phyloP scores from a whole-genome alignment of 1,284 basidiomycete genomes.

The Ceratobasidium sp. region DNA sequence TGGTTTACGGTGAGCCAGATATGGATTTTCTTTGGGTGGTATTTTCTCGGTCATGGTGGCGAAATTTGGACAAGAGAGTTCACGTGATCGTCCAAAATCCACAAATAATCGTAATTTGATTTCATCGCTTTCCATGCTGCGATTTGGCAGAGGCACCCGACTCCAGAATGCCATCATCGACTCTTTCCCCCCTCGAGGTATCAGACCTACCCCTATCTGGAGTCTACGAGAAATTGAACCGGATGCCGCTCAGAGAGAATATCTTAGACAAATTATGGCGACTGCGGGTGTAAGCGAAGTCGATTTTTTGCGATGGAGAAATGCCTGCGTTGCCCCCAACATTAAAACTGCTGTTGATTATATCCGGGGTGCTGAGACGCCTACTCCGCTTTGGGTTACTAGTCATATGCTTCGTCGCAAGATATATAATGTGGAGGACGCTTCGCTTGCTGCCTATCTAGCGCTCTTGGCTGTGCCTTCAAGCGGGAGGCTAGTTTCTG shows the following conservation, averaged over 20 bases:
- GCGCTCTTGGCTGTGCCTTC: constrained; percentile 22
- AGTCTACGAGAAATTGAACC: constrained; percentile 27
- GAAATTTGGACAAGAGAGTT: constrained; percentile 21
- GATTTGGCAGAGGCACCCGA: constrained; percentile 9
- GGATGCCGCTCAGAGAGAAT: background rate
- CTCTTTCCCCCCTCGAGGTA: constrained; percentile 25
- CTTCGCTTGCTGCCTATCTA: constrained; percentile 26
- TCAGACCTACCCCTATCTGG: constrained; percentile 32
- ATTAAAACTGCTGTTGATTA: constrained; percentile 17
- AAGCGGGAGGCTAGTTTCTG: background rate
- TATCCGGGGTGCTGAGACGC: background rate
- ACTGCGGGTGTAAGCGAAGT: constrained; percentile 18
- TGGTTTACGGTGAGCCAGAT: constrained; percentile 4
- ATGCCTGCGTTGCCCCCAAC: constrained; percentile 36
- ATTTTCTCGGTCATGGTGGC: constrained; percentile 20
- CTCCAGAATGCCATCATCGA: constrained; percentile 40
- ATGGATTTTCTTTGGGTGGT: constrained; percentile 32
- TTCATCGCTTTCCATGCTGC: constrained; percentile 23
- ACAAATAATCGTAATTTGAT: background rate
- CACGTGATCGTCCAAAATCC: constrained; percentile 10
- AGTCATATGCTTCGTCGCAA: constrained; percentile 25
- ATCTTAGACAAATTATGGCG: constrained; percentile 10
- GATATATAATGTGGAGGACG: background rate
- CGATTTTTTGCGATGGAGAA: constrained; percentile 47
- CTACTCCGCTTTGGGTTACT: constrained; percentile 40